These are phyloP conservation scores for Cyberlindnera sargentensis DNA, from an alignment of 805 yeast species.

Conservation along the genomic window DNA sequence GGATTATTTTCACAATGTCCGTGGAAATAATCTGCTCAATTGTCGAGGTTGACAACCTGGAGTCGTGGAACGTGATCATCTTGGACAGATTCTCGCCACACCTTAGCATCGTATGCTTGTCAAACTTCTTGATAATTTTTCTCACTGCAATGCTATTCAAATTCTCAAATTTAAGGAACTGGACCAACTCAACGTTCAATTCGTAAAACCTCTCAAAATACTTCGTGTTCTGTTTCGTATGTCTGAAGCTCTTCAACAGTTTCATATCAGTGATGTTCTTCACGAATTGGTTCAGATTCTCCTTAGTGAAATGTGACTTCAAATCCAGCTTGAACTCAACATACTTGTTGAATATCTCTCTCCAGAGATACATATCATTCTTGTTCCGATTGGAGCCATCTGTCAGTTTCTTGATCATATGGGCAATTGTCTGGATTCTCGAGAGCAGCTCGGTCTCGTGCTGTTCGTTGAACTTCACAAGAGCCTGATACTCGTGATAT, in stretches of 20 bases:
- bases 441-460: constrained; percentile 34
- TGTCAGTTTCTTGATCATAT: constrained; percentile 24
- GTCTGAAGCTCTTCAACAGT: constrained; percentile 30
- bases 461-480: constrained; percentile 36
- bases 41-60: constrained; percentile 18
- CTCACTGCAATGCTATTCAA: constrained; percentile 57
- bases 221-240: constrained; percentile 36
- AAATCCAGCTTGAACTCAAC: constrained; percentile 63
- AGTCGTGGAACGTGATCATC: constrained; percentile 25
- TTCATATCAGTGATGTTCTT: constrained; percentile 33
- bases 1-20: constrained; percentile 49
- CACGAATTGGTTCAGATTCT: constrained; percentile 39
- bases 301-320: constrained; percentile 37
- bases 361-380: constrained; percentile 60
- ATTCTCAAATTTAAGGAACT: constrained; percentile 51
- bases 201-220: constrained; percentile 45
- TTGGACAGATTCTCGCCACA: constrained; percentile 40
- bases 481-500: constrained; percentile 10
- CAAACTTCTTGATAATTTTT: constrained; percentile 70
- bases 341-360: constrained; percentile 58
- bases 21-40: constrained; percentile 40
- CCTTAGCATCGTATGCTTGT: constrained; percentile 57
- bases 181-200: constrained; percentile 48
- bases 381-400: constrained; percentile 25
- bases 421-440: constrained; percentile 18